These are phyloP conservation scores for Penicillium canescens DNA, from an alignment of 495 filamentous ascomycete genomes.

Conservation along the genomic window DNA sequence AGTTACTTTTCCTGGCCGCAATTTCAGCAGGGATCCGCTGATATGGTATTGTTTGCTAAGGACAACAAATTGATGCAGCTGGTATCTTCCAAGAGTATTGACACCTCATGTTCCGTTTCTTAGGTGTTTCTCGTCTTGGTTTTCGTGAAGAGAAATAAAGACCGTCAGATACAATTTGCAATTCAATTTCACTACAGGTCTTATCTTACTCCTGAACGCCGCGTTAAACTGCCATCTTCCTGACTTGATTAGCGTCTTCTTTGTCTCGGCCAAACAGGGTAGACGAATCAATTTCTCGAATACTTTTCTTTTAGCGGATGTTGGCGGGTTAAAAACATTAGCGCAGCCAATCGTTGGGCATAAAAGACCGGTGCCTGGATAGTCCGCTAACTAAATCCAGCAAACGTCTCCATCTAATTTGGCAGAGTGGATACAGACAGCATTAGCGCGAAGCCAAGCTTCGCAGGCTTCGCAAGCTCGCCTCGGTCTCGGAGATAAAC, in stretches of 20 bases:
- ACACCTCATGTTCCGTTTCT: constrained; percentile 14
- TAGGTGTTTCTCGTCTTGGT: too few species aligned
- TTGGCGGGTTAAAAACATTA: not conserved
- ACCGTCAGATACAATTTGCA: too few species aligned
- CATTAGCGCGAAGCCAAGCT: constrained; percentile 3
- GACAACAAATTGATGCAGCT: constrained; percentile 9
- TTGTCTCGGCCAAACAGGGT: too few species aligned
- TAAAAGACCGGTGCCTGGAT: not conserved
- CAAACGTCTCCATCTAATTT: not conserved
- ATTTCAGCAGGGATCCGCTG: constrained; percentile 1
- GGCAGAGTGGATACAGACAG: not conserved
- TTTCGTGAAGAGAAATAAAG: too few species aligned
- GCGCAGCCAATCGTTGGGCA: not conserved
- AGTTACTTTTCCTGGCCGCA: constrained; percentile 8
- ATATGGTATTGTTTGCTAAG: constrained; percentile 9
- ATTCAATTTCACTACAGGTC: too few species aligned
- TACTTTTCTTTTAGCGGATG: not conserved
- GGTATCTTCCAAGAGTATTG: constrained; percentile 17
- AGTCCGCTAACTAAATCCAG: not conserved
- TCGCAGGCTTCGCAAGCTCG: not conserved
- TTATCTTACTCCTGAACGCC: too few species aligned
- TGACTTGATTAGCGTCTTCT: too few species aligned
- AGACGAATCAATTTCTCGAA: too few species aligned
- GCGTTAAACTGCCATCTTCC: too few species aligned
- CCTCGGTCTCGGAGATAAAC: not conserved